Percentiles rank a stretch among this genome's conserved stretches.
Conservation (phyloP, 2,329 filamentous ascomycete genomes). For the Mycogone perniciosa region DNA sequence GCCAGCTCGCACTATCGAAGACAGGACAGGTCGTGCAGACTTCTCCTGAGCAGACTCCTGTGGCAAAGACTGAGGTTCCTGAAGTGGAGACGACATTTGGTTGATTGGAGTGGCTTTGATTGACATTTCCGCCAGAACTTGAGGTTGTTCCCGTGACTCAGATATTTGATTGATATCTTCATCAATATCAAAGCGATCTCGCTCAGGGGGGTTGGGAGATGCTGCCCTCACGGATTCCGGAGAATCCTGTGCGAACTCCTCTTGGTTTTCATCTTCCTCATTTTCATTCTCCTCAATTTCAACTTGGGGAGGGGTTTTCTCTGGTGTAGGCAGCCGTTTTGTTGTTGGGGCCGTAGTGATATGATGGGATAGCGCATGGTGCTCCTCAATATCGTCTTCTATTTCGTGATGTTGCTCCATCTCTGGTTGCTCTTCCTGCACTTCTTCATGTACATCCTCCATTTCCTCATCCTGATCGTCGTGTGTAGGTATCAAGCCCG, state of each 20-base stretch:
- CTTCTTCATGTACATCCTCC: conserved; percentile 3
- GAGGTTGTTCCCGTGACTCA: conserved; percentile 9
- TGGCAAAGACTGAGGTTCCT: conserved; percentile 26
- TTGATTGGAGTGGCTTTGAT: conserved; percentile 30
- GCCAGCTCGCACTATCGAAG: conserved; percentile 53
- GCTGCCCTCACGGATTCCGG: background rate
- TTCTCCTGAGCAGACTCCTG: conserved; percentile 25
- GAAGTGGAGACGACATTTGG: conserved; percentile 33
- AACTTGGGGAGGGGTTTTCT: conserved; percentile 41
- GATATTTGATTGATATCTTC: conserved; percentile 13
- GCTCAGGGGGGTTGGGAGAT: background rate
- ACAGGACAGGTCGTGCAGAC: conserved; percentile 40
- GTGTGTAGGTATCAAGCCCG: conserved; percentile 4
- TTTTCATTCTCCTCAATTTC: conserved; percentile 16
- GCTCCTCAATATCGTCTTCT: conserved; percentile 6
- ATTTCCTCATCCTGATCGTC: conserved; percentile 12
- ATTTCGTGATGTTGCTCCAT: conserved; percentile 1
- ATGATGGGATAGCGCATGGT: background rate
- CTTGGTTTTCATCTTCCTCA: background rate
- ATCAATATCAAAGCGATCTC: conserved; percentile 3
- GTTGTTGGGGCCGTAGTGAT: conserved; percentile 32
- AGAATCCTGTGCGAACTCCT: background rate
- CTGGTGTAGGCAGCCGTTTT: conserved; percentile 46
- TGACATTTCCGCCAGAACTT: conserved; percentile 13
- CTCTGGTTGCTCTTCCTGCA: background rate